Evolutionary conservation across 2,329 filamentous ascomycete genomes (phyloP).

Genomic region (Graphilbum fragrans): DNA sequence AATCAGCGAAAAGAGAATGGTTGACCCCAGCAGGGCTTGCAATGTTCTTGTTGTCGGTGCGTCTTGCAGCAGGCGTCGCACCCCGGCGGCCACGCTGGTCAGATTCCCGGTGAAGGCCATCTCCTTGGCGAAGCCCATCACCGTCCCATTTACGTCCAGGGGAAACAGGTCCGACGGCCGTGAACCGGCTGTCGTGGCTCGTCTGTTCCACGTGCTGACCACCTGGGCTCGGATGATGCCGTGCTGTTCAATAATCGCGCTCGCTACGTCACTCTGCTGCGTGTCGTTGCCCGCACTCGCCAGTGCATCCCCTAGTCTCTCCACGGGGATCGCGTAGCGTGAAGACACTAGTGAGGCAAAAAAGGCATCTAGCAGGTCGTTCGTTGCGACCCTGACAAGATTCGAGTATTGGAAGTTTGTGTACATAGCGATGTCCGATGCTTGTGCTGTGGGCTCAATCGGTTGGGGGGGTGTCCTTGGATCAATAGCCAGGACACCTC

Average conservation of each 20-base stretch:
- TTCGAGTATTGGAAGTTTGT: conserved; percentile 16
- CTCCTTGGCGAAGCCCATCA: conserved; percentile 3
- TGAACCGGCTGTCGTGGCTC: conserved; percentile 13
- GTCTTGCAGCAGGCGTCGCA: conserved; percentile 17
- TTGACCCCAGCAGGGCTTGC: conserved; percentile 18
- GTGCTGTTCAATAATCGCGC: conserved; percentile 23
- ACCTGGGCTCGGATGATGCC: conserved; percentile 23
- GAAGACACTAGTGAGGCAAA: conserved; percentile 22
- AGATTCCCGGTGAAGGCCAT: conserved; percentile 1
- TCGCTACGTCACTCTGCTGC: background rate
- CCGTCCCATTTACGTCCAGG: conserved; percentile 4
- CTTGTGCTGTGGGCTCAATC: conserved; percentile 12
- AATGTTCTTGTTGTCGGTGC: conserved; percentile 20
- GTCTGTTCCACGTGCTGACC: conserved; percentile 17
- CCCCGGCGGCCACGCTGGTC: conserved; percentile 1
- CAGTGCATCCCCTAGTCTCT: conserved; percentile 12
- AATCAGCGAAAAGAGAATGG: conserved; percentile 15
- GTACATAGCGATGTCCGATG: conserved; percentile 13
- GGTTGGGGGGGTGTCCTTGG: conserved; percentile 15
- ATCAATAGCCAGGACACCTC: conserved; percentile 14
- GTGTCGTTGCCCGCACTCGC: no score
- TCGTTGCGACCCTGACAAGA: conserved; percentile 15
- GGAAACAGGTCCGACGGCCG: conserved; percentile 6
- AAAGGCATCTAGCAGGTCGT: conserved; percentile 20
- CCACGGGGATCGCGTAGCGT: conserved; percentile 17